Conservation (phyloP, 805 yeast genomes). For the Jamesozyma piceae region DNA sequence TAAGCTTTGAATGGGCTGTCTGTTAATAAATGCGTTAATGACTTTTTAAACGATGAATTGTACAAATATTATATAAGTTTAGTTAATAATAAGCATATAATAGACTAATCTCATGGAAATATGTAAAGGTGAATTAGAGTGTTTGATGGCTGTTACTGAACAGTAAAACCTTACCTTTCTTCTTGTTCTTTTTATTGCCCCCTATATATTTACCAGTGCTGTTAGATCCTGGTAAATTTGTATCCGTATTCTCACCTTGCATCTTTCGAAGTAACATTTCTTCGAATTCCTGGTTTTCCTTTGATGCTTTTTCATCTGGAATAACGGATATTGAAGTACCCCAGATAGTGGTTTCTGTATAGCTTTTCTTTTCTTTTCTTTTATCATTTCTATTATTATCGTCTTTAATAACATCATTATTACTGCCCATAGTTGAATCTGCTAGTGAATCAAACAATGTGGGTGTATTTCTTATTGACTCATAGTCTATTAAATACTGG, state of each 20-base stretch:
- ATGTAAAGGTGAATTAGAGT: neutral
- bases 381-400: neutral
- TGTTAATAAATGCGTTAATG: too few species aligned
- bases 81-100: too few species aligned
- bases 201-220: constrained; percentile 15
- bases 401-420: too few species aligned
- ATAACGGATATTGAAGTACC: constrained; percentile 43
- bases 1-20: too few species aligned
- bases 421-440: constrained; percentile 6
- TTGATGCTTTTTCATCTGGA: constrained; percentile 30
- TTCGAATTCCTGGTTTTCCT: constrained; percentile 39
- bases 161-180: constrained; percentile 30
- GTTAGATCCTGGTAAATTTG: neutral
- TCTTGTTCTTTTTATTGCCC: constrained; percentile 43
- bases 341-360: constrained; percentile 57
- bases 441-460: constrained; percentile 30
- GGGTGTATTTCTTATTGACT: constrained; percentile 2
- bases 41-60: too few species aligned
- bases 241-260: constrained; percentile 17
- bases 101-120: too few species aligned
- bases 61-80: too few species aligned
- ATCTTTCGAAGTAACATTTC: constrained; percentile 45
- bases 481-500: constrained; percentile 29
- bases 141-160: constrained; percentile 14
- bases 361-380: constrained; percentile 9